Percentiles rank a stretch among this genome's conserved stretches.
Conservation (phyloP, 345 rosid species). For the Murraya paniculata region DNA sequence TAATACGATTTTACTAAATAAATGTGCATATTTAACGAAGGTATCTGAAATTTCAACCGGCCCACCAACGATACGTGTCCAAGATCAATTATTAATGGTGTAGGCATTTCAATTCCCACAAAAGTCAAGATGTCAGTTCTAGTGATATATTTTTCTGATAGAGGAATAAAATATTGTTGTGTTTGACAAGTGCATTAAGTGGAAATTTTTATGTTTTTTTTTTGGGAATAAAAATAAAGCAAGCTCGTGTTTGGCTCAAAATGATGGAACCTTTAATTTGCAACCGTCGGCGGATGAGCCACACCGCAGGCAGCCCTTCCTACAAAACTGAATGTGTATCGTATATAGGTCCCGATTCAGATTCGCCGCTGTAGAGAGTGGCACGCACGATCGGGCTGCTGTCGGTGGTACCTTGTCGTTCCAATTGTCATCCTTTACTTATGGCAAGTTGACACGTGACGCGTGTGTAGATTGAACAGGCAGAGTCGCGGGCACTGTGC, state of each 20-base stretch:
- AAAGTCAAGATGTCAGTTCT: not conserved
- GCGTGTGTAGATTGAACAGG: not conserved
- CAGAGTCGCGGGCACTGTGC: not conserved
- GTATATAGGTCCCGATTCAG: not conserved
- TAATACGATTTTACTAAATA: too few species aligned
- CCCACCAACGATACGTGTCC: not conserved
- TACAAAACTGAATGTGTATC: not conserved
- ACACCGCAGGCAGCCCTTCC: too few species aligned
- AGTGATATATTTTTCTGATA: not conserved
- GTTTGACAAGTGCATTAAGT: too few species aligned
- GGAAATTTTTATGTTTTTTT: too few species aligned
- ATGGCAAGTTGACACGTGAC: not conserved
- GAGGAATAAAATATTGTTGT: not conserved
- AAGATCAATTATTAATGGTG: not conserved
- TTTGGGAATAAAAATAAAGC: too few species aligned
- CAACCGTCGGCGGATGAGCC: not conserved
- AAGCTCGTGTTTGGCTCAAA: too few species aligned
- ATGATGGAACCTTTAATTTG: too few species aligned
- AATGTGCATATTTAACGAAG: too few species aligned
- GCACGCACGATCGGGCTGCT: not conserved
- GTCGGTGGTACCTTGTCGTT: not conserved
- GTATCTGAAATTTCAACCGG: too few species aligned
- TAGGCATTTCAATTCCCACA: not conserved
- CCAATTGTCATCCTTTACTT: not conserved
- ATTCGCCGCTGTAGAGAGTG: not conserved